These are phyloP conservation scores for Blastobotrys terrestris DNA, from an alignment of 805 yeast species.

Conservation along the genomic window DNA sequence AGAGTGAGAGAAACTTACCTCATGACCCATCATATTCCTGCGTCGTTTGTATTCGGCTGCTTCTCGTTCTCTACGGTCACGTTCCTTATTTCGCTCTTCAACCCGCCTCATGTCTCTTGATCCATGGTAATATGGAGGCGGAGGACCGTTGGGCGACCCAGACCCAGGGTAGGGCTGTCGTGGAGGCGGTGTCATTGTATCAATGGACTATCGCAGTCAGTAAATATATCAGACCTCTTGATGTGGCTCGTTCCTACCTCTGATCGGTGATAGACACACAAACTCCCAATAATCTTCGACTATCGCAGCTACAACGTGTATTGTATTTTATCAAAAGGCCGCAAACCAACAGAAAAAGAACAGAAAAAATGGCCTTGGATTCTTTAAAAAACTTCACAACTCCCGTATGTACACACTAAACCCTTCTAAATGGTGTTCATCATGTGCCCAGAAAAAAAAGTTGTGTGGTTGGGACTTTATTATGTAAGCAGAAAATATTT, in stretches of 20 bases:
- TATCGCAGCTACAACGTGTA: not conserved
- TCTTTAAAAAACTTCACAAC: not conserved
- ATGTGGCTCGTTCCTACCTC: too few species aligned
- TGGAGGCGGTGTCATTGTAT: not conserved
- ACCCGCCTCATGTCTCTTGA: conserved; percentile 12
- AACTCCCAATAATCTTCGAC: not conserved
- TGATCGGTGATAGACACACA: not conserved
- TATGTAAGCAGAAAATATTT: not conserved
- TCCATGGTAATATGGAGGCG: conserved; percentile 1
- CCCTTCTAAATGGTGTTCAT: not conserved
- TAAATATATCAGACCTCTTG: too few species aligned
- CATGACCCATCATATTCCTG: conserved; percentile 8
- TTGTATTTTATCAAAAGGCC: too few species aligned
- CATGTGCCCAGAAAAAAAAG: not conserved
- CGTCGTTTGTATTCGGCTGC: conserved; percentile 24
- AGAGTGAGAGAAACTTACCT: too few species aligned
- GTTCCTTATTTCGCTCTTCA: conserved; percentile 23
- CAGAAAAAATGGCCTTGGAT: too few species aligned
- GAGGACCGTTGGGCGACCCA: not conserved
- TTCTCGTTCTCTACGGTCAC: conserved; percentile 23
- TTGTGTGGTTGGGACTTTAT: not conserved
- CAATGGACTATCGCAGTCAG: not conserved
- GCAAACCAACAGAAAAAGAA: too few species aligned
- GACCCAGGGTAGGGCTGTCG: not conserved
- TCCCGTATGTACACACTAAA: not conserved